A percentile compares a stretch with the other conserved stretches of the same genome.
Evolutionary conservation across 257 asterid species (phyloP).

Genomic region (Plantago ovata): DNA sequence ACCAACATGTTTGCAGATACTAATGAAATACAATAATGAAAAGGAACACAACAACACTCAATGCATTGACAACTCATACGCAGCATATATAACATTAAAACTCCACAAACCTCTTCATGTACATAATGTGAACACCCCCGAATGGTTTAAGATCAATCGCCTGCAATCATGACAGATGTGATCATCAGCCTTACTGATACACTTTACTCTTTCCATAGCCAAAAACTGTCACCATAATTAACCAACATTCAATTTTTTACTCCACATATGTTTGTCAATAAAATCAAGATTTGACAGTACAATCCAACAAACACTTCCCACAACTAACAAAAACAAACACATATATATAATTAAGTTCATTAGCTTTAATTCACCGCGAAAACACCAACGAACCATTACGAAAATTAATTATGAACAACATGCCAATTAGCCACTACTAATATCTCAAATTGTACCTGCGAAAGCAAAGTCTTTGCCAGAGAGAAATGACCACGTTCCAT

Average conservation of each 20-base stretch:
- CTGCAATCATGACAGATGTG: conserved; percentile 39
- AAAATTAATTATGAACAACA: too few species aligned
- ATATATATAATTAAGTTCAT: not conserved
- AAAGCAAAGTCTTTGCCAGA: conserved; percentile 48
- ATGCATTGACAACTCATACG: too few species aligned
- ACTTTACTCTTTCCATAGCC: conserved; percentile 1
- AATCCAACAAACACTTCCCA: not conserved
- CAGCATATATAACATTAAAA: conserved; percentile 13
- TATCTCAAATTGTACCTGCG: conserved; percentile 43
- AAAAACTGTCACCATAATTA: conserved; percentile 9
- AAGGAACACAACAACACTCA: not conserved
- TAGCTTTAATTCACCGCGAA: too few species aligned
- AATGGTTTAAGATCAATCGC: conserved; percentile 74
- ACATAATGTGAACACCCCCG: conserved; percentile 64
- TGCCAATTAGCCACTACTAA: too few species aligned
- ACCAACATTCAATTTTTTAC: not conserved
- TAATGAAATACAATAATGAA: not conserved
- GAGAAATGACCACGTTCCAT: conserved; percentile 43
- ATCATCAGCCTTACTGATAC: conserved; percentile 16
- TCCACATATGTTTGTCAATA: not conserved
- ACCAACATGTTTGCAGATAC: conserved; percentile 3
- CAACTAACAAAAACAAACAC: not conserved
- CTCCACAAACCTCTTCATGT: conserved; percentile 63
- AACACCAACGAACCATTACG: too few species aligned
- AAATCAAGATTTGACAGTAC: not conserved